Evolutionary conservation across 768 basidiomycete genomes (phyloP).

Genomic region (Xerocomellus chrysenteron): DNA sequence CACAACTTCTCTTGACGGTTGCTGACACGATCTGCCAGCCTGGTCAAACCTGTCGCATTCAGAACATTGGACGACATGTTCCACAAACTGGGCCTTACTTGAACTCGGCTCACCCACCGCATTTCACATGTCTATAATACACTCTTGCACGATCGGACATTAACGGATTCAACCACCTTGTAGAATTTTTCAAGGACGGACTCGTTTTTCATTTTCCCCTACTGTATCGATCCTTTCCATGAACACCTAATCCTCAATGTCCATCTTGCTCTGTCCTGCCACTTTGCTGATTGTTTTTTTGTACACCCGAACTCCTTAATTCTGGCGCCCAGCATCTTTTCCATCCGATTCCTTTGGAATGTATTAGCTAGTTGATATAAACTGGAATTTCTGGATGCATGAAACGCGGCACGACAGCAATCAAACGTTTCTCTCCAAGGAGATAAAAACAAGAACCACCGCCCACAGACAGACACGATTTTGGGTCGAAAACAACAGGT

Average conservation of each 20-base stretch:
- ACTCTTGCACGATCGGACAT: constrained; percentile 12
- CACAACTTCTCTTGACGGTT: background rate
- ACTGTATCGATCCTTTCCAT: constrained; percentile 9
- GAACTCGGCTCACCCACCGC: constrained; percentile 15
- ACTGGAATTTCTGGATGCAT: background rate
- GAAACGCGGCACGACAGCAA: background rate
- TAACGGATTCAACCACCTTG: constrained; percentile 4
- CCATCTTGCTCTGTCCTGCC: constrained; percentile 9
- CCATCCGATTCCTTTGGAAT: constrained; percentile 5
- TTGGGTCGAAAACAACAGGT: background rate
- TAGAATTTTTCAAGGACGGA: constrained; percentile 5
- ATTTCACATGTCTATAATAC: constrained; percentile 10
- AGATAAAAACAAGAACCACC: background rate
- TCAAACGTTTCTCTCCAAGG: too few relatives aligned
- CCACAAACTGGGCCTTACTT: constrained; percentile 59
- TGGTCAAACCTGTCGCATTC: constrained; percentile 96
- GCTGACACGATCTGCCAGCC: constrained; percentile 41
- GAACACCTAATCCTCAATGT: constrained; percentile 3
- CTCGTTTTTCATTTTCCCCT: background rate
- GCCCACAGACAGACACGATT: too few relatives aligned
- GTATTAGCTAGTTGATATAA: constrained; percentile 7
- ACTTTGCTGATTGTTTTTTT: background rate
- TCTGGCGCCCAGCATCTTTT: background rate
- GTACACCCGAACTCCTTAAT: constrained; percentile 2
- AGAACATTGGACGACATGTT: constrained; percentile 87